Percentiles rank a stretch among this genome's conserved stretches.
Conservation (phyloP, 768 basidiomycete genomes). For the Gelatoporia subvermispora region DNA sequence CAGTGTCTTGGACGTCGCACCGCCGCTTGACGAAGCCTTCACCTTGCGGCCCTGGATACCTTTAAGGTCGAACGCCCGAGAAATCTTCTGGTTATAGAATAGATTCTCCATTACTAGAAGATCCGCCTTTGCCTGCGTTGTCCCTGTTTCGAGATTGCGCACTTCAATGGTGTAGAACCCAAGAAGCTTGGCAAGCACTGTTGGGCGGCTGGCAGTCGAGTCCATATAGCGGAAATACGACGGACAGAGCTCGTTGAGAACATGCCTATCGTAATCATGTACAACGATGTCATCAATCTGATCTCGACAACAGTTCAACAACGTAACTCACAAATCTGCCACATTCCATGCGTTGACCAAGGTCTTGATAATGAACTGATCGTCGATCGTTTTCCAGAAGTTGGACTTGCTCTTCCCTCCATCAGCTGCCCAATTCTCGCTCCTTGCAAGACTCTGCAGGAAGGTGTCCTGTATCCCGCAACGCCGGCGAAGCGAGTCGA, state of each 20-base stretch:
- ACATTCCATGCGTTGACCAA: conserved; percentile 85
- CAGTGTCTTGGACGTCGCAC: conserved; percentile 49
- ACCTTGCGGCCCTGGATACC: conserved; percentile 77
- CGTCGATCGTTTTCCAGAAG: conserved; percentile 80
- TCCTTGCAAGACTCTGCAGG: conserved; percentile 53
- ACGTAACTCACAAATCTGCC: conserved; percentile 74
- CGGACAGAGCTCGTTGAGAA: conserved; percentile 70
- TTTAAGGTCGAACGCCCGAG: conserved; percentile 76
- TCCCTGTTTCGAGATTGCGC: conserved; percentile 64
- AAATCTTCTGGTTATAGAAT: conserved; percentile 64
- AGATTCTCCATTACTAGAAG: conserved; percentile 84
- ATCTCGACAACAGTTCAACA: neutral
- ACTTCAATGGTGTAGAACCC: conserved; percentile 81
- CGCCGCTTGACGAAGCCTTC: conserved; percentile 37
- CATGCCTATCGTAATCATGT: conserved; percentile 48
- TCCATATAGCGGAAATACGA: conserved; percentile 80
- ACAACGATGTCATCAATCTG: too few relatives aligned
- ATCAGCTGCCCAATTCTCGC: conserved; percentile 66
- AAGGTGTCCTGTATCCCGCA: conserved; percentile 62
- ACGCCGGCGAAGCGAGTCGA: conserved; percentile 57
- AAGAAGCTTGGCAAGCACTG: conserved; percentile 71
- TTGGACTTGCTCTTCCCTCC: conserved; percentile 79
- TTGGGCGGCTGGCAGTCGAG: conserved; percentile 57
- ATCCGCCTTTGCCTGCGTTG: conserved; percentile 63
- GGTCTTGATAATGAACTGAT: conserved; percentile 80